Evolutionary conservation across 1,139 yeast genomes (phyloP), one percentile per base, ranked within the genome.

Genomic region (Blastobotrys aristatus): DNA sequence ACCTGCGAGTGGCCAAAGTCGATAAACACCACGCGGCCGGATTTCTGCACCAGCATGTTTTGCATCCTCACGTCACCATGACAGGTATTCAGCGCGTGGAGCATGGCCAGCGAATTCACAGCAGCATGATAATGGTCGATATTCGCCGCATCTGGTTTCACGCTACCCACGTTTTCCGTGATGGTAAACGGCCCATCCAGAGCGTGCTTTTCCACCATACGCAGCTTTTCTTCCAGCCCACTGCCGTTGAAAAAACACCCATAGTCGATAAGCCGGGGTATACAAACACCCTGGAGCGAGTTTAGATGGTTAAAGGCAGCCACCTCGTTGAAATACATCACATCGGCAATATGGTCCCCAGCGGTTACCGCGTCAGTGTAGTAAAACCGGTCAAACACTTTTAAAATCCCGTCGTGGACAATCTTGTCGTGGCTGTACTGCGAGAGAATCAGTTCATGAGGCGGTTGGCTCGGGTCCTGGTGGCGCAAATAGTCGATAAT

Each of bases 1-100:
- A 31, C 41, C 22, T 40, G 48, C 16, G 48, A 40, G 33, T 45
- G 48, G 26, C 48, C 48, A 35, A 45, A 45, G 27, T 45, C 48
- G 17, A 45, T 45, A 13, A 45, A 45, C 33, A 40, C 26, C 14
- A 45, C 37, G 11, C 18, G 20, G 3, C 48, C 48, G 24, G 16
- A 14, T 11, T 10, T 27, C 24, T 40, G 43, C 24, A 39, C 33
- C 20, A 45, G 33, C 48, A 45, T 45, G 29, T 45, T 45, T 29
- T 45, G 48, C 27, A 27, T 26, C 21, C 48, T 34, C 11, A 45
- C 44, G 32, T 45, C 48, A 21, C 48, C 48, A 40, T 45, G 48
- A n/a, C 33, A 36, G 13, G 39, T 43, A n/a, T 32, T 27, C 22
- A 29, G 22, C 8, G 26, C 44, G 20, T 45, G 48, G 16, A 45